Conservation (phyloP, 306 rosid species). For the Cicer bijugum region DNA sequence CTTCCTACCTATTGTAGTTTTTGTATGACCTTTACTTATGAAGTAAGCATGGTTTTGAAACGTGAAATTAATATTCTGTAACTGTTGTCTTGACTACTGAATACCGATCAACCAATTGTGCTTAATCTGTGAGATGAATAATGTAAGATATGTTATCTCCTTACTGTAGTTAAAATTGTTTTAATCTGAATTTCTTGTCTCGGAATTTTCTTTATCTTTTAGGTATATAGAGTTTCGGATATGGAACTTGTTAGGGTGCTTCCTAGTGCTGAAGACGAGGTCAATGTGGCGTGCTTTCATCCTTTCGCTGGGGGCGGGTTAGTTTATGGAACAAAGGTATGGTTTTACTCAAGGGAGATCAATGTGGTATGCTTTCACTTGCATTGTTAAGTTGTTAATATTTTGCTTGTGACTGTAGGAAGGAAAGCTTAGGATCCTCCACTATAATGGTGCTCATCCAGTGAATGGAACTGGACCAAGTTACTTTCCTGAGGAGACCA, state of each 20-base stretch:
- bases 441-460: slow-evolving; percentile 50
- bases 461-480: slow-evolving; percentile 52
- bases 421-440: slow-evolving; percentile 85
- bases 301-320: slow-evolving; percentile 98
- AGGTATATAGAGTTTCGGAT: slow-evolving; percentile 96
- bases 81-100: slow-evolving; percentile 35
- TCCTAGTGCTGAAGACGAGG: slow-evolving; percentile 99
- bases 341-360: slow-evolving; percentile 65
- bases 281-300: slow-evolving; percentile 97
- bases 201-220: slow-evolving; percentile 44
- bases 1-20: slow-evolving; percentile 5
- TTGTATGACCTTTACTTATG: slow-evolving; percentile 16
- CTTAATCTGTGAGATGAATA: slow-evolving; percentile 23
- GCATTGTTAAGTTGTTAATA: slow-evolving; percentile 22
- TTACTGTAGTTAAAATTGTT: slow-evolving; percentile 35
- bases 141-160: slow-evolving; percentile 15
- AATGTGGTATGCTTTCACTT: slow-evolving; percentile 48
- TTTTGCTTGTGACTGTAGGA: slow-evolving; percentile 65
- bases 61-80: slow-evolving; percentile 18
- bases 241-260: slow-evolving; percentile 98
- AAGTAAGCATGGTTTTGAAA: slow-evolving; percentile 6
- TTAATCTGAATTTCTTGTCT: slow-evolving; percentile 36
- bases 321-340: slow-evolving; percentile 97
- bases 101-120: slow-evolving; percentile 14
- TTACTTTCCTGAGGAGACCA: slow-evolving; percentile 58